Evolutionary conservation across 371 early-diverging fungal genomes (phyloP).

Genomic region (Umbelopsis sp.): DNA sequence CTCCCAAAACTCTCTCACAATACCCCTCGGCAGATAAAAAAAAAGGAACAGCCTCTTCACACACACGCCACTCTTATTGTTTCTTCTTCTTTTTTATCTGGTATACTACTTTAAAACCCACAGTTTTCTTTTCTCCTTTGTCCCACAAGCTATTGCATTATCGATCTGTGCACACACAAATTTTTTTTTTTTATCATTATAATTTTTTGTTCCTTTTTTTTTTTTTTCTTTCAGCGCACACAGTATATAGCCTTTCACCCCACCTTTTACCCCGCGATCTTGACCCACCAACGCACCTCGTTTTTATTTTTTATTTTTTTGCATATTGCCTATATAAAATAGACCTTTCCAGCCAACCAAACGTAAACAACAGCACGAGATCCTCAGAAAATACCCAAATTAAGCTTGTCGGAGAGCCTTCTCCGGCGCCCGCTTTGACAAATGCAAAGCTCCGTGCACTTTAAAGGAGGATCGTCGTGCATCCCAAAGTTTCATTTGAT

Average conservation of each 20-base stretch:
- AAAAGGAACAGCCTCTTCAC: too few species aligned
- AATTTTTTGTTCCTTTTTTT: too few species aligned
- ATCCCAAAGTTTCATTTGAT: neutral
- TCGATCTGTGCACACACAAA: constrained; percentile 5
- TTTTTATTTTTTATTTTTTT: neutral
- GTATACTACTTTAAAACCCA: neutral
- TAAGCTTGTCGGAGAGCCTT: neutral
- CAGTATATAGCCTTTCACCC: too few species aligned
- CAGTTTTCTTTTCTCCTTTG: neutral
- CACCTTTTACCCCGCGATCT: too few species aligned
- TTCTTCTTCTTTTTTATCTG: neutral
- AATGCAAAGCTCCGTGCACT: constrained; percentile 10
- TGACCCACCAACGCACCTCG: too few species aligned
- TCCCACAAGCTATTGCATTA: constrained; percentile 2
- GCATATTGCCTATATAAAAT: neutral
- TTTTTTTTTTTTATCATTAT: too few species aligned
- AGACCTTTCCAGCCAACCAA: neutral
- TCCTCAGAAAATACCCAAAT: neutral
- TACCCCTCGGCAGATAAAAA: too few species aligned
- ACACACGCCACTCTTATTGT: neutral
- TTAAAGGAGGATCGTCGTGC: constrained; percentile 8
- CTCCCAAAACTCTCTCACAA: too few species aligned
- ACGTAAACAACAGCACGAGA: neutral
- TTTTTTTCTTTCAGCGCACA: too few species aligned
- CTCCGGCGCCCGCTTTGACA: constrained; percentile 8